phyloP scores from a whole-genome alignment of 345 rosid genomes.

The Schrenkiella parvula region DNA sequence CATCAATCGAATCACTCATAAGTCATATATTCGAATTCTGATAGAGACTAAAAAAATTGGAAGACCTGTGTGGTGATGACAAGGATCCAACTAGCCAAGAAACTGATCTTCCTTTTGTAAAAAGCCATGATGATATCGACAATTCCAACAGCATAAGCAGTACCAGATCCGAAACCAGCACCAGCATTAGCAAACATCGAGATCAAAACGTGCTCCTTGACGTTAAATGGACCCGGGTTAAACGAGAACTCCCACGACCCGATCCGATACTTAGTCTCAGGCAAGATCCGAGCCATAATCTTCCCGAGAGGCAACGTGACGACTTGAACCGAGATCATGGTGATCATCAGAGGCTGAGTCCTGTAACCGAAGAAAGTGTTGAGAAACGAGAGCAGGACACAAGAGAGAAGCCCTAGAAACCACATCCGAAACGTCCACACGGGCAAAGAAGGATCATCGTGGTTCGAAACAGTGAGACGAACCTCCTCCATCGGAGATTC shows the following conservation, averaged over 20 bases:
- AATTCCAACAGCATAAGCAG: slow-evolving; percentile 55
- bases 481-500: slow-evolving; percentile 55
- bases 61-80: slow-evolving; percentile 58
- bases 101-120: slow-evolving; percentile 50
- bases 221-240: slow-evolving; percentile 51
- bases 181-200: slow-evolving; percentile 60
- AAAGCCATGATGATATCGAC: slow-evolving; percentile 54
- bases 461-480: slow-evolving; percentile 51
- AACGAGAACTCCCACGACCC: slow-evolving; percentile 43
- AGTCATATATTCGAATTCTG: neutral
- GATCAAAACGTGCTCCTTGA: slow-evolving; percentile 49
- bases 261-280: slow-evolving; percentile 38
- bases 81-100: slow-evolving; percentile 56
- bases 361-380: slow-evolving; percentile 66
- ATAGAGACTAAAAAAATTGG: neutral
- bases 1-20: neutral
- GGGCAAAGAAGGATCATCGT: slow-evolving; percentile 51
- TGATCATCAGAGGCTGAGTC: slow-evolving; percentile 47
- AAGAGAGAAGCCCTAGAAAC: slow-evolving; percentile 49
- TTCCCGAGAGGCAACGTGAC: slow-evolving; percentile 55
- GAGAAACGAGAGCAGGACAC: slow-evolving; percentile 57
- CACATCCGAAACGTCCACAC: slow-evolving; percentile 73
- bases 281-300: slow-evolving; percentile 42
- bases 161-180: slow-evolving; percentile 45
- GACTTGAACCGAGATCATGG: slow-evolving; percentile 56